Evolutionary conservation across 306 rosid species (phyloP).

Genomic region (Pueraria montana): DNA sequence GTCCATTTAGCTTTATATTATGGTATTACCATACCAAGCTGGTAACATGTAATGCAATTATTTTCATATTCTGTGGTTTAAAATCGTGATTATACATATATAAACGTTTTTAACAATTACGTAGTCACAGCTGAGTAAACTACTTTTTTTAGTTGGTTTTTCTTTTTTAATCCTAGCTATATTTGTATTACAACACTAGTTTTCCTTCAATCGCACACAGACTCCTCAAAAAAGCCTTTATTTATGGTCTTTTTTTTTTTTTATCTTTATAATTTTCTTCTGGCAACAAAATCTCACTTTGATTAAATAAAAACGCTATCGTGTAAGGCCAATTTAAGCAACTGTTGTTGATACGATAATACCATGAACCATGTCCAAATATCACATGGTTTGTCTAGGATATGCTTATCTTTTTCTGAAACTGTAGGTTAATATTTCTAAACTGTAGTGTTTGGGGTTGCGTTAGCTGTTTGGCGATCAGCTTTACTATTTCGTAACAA

Average conservation of each 20-base stretch:
- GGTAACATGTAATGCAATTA: constrained; percentile 48
- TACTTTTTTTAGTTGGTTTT: neutral
- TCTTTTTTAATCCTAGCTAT: neutral
- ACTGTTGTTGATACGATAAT: neutral
- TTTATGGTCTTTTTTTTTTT: neutral
- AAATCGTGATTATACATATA: constrained; percentile 24
- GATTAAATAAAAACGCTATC: neutral
- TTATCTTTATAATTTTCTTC: neutral
- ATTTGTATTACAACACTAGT: neutral
- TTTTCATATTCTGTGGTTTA: constrained; percentile 43
- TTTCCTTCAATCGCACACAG: neutral
- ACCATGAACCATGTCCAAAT: neutral
- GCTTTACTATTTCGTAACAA: no score
- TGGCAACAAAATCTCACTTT: neutral
- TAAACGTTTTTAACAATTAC: neutral
- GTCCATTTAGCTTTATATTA: constrained; percentile 46
- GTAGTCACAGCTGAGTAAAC: neutral
- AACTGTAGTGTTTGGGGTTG: neutral
- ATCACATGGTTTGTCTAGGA: no score
- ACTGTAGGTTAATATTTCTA: neutral
- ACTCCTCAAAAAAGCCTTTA: neutral
- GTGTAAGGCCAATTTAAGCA: neutral
- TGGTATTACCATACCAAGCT: constrained; percentile 38
- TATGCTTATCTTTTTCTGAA: neutral
- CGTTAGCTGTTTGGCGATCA: no score